Evolutionary conservation across 768 basidiomycete genomes (phyloP).

Genomic region (Ramaria rubella): DNA sequence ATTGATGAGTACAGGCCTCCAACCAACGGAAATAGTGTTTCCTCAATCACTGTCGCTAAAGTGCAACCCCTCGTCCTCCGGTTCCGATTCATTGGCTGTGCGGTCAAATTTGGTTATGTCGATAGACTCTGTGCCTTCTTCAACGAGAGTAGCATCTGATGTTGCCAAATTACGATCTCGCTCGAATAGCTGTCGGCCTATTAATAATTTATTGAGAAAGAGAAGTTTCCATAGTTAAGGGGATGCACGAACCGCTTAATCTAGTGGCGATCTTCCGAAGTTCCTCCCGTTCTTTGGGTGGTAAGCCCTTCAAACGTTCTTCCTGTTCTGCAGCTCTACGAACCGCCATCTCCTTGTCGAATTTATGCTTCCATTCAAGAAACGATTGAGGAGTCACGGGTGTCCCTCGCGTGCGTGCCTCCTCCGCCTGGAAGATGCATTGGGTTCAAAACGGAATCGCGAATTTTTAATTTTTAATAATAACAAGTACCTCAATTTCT

Average conservation of each 20-base stretch:
- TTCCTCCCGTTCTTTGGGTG: constrained; percentile 83
- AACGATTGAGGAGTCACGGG: constrained; percentile 81
- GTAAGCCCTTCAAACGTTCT: constrained; percentile 61
- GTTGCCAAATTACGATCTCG: constrained; percentile 59
- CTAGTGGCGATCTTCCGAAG: constrained; percentile 56
- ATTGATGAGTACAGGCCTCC: too few species aligned
- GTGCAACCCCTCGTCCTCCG: constrained; percentile 58
- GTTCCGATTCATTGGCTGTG: constrained; percentile 39
- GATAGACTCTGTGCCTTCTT: constrained; percentile 83
- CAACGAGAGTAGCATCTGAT: constrained; percentile 73
- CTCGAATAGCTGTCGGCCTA: constrained; percentile 92
- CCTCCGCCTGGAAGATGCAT: constrained; percentile 60
- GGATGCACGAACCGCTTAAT: constrained; percentile 51
- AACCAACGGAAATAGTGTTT: neutral
- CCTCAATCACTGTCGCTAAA: constrained; percentile 85
- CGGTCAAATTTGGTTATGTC: constrained; percentile 88
- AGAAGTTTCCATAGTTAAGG: neutral
- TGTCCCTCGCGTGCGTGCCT: constrained; percentile 85
- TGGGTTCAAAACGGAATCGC: neutral
- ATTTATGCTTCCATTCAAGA: constrained; percentile 70
- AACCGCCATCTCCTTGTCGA: constrained; percentile 58
- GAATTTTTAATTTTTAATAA: neutral
- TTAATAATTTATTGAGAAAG: constrained; percentile 5
- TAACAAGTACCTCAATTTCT: constrained; percentile 58
- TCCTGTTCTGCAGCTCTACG: constrained; percentile 70